Evolutionary conservation across 352 stramenopile genomes (phyloP), one percentile per base, ranked within the genome.

Genomic region (Phytophthora macrochlamydospora): DNA sequence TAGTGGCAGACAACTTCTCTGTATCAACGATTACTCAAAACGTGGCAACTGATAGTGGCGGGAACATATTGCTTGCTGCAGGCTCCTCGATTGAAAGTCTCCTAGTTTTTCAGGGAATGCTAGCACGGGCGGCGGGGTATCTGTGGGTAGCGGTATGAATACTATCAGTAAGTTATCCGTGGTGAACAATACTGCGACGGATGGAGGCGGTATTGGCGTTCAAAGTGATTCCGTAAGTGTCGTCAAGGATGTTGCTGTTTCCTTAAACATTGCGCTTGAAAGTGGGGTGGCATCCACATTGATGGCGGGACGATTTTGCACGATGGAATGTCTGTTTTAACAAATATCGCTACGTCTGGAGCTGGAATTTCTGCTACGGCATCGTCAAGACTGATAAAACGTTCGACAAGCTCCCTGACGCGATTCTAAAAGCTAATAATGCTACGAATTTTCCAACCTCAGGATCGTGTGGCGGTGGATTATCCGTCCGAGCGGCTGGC

Each of bases 241-340:
- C 1, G 32, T 74, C 37, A 31, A 51, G 24, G 35, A 62, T 29
- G 62, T 55, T 3, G 35, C 31, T 4, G 37, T 74, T 12, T 38
- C 54, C 11, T 30, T n/a, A 12, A 74, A 74, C 38, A 11, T 37
- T 1, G 49, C 59, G 8, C 38, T 43, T 5, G 1, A 51, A 28
- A 56, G 24, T 7, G 75, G 75, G 75, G 69, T 9, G 75, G 75
- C 0, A 56, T 77, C 11, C 44, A 38, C 14, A 46, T 76, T 18
- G 33, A 48, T 2, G 48, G 65, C 13, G 76, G 73, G 28, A 35
- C 9, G 2, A 24, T 84, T 13, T 40, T 43, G 9, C 76, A 84
- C 42, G 33, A 68, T 6, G 43, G 56, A 4, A 13, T 80, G 11
- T 71, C 59, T 3, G 45, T 84, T 3, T 29, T 65, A 1, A 44